phyloP scores from a whole-genome alignment of 768 basidiomycete species.

The Hygrophoropsis aurantiaca region DNA sequence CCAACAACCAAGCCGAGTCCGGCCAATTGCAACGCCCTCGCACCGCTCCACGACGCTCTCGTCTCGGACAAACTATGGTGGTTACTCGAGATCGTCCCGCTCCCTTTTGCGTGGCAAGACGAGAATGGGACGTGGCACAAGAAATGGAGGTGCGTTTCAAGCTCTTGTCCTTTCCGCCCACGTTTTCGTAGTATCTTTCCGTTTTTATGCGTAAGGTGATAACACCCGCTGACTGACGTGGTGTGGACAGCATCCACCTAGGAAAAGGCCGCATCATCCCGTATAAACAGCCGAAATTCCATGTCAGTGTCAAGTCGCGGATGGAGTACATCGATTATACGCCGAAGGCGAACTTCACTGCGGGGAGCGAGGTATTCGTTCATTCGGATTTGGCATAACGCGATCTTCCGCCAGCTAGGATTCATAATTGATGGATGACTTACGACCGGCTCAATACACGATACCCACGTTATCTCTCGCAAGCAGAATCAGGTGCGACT shows the following conservation, averaged over 20 bases:
- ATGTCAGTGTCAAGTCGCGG: constrained; percentile 60
- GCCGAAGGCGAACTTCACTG: constrained; percentile 54
- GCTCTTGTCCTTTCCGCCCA: too few relatives aligned
- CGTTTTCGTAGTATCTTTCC: not conserved
- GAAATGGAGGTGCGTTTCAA: constrained; percentile 54
- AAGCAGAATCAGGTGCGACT: too few relatives aligned
- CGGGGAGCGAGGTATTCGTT: constrained; percentile 50
- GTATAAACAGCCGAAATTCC: constrained; percentile 52
- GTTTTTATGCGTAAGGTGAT: too few relatives aligned
- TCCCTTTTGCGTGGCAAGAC: constrained; percentile 57
- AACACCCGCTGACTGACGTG: not conserved
- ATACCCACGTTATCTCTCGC: too few relatives aligned
- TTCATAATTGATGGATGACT: too few relatives aligned
- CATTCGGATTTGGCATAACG: too few relatives aligned
- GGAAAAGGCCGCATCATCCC: constrained; percentile 57
- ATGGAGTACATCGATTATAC: constrained; percentile 56
- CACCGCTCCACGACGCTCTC: constrained; percentile 56
- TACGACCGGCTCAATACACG: too few relatives aligned
- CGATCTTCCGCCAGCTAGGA: too few relatives aligned
- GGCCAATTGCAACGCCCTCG: constrained; percentile 33
- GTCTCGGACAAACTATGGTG: constrained; percentile 53
- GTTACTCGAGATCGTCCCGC: constrained; percentile 69
- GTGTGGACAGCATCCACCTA: constrained; percentile 37
- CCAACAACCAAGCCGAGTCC: constrained; percentile 2
- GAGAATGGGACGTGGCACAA: constrained; percentile 51